phyloP scores from a whole-genome alignment of 805 yeast species.

The Candida lessepsii region DNA sequence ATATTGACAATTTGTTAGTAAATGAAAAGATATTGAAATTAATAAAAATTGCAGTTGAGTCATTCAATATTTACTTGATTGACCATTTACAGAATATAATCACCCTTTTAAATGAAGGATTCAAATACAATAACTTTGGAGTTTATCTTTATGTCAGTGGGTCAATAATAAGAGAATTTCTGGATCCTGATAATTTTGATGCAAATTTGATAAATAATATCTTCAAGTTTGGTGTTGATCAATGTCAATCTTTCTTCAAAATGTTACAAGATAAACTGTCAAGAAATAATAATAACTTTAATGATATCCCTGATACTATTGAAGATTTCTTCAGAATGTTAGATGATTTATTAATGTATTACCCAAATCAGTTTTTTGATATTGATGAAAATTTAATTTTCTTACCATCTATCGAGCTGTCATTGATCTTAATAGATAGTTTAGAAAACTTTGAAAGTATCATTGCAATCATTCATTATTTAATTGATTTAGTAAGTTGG shows the following conservation, averaged over 20 bases:
- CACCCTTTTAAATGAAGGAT: slow-evolving; percentile 65
- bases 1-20: slow-evolving; percentile 59
- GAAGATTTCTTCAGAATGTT: slow-evolving; percentile 87
- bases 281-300: slow-evolving; percentile 21
- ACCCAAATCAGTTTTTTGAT: slow-evolving; percentile 52
- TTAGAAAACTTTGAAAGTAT: slow-evolving; percentile 73
- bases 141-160: slow-evolving; percentile 93
- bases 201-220: slow-evolving; percentile 10
- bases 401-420: slow-evolving; percentile 54
- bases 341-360: slow-evolving; percentile 73
- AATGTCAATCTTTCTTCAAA: slow-evolving; percentile 56
- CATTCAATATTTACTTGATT: slow-evolving; percentile 53
- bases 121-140: slow-evolving; percentile 66
- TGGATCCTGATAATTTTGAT: slow-evolving; percentile 40
- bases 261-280: slow-evolving; percentile 9
- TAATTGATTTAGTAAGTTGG: slow-evolving; percentile 83
- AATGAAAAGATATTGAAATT: slow-evolving; percentile 76
- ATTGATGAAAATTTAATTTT: slow-evolving; percentile 38
- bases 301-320: slow-evolving; percentile 61
- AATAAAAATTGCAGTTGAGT: slow-evolving; percentile 62
- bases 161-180: slow-evolving; percentile 69
- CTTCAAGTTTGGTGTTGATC: slow-evolving; percentile 65
- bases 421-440: slow-evolving; percentile 48
- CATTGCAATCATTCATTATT: slow-evolving; percentile 64
- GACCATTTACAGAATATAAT: slow-evolving; percentile 67